Conservation (phyloP, 495 filamentous ascomycete species). For the Penicillium canariense region DNA sequence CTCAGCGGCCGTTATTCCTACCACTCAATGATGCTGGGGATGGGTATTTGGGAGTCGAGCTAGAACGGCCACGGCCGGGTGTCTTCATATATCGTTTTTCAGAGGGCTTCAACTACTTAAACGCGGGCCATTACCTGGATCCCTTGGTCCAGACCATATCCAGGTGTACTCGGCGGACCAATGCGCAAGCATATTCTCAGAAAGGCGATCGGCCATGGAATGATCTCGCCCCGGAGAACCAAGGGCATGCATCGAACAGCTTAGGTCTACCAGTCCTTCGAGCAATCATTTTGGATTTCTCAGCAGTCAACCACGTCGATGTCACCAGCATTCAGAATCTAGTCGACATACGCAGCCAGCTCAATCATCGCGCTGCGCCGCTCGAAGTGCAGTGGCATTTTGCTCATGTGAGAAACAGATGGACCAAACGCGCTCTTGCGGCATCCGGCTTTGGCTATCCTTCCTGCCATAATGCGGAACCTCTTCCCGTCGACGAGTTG, state of each 20-base stretch:
- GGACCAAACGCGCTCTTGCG: conserved; percentile 92
- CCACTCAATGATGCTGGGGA: conserved; percentile 86
- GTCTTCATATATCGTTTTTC: conserved; percentile 98
- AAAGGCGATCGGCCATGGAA: conserved; percentile 95
- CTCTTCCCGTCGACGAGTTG: conserved; percentile 75
- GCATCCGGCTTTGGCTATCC: conserved; percentile 94
- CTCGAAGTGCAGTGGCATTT: conserved; percentile 94
- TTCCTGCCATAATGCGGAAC: too few species aligned
- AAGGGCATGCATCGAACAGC: conserved; percentile 54
- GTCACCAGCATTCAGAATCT: conserved; percentile 91
- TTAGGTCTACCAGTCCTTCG: conserved; percentile 67
- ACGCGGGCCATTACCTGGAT: conserved; percentile 88
- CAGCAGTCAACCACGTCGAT: conserved; percentile 94
- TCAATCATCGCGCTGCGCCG: conserved; percentile 82
- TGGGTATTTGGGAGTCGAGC: conserved; percentile 79
- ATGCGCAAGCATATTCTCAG: conserved; percentile 56
- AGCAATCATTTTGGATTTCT: conserved; percentile 93
- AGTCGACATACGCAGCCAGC: conserved; percentile 96
- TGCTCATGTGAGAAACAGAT: conserved; percentile 90
- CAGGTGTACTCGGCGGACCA: conserved; percentile 74
- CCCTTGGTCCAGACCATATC: conserved; percentile 73
- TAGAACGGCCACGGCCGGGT: conserved; percentile 81
- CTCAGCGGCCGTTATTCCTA: conserved; percentile 74
- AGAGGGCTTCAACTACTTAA: conserved; percentile 96
- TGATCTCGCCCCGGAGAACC: conserved; percentile 83